Evolutionary conservation across 163 green algal genomes (phyloP), one percentile per base, ranked within the genome.

Genomic region (Scenedesmus sp.): DNA sequence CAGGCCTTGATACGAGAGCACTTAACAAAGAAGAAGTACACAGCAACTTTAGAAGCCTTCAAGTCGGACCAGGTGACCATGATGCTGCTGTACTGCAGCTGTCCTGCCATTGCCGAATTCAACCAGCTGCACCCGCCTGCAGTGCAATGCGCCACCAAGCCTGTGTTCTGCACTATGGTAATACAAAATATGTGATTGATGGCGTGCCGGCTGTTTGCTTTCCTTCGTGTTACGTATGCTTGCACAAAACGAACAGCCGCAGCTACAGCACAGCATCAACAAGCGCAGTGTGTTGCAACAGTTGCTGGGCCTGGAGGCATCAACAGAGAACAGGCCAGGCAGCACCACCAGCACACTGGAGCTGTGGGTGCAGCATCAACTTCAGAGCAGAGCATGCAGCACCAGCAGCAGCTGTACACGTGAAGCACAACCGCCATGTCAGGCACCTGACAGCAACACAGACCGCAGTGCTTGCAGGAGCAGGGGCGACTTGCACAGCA

Each of bases 1-100:
- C 46, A 90, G 66, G 86, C 86, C 4, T n/a, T 90, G 8, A 46
- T 90, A 23, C 13, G 86, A 20, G 86, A 90, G 46, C 70, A 90
- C 18, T 55, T 90, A 6, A 84, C 66, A 23, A 82, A 90, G 20
- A 84, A 20, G 66, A 83, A 83, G 54, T 76, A 67, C 26, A 46
- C 56, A 23, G 77, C 20, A 2, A 83, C 66, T 4, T 46, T 90
- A 12, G 7, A 66, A n/a, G 86, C 86, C n/a, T 84, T 84, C 86
- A 66, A 70, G 12, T 23, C 18, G 8, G 86, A 90, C 16, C 86
- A 83, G 86, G 86, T 90, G 66, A 20, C 52, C 16, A 26, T 55
- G 5, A 54, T n/a, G 79, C 52, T 85, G 79, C 26, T 59, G 79
- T 59, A 5, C 52, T 60, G 79, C 79, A 64, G 3, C 79, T 26